Evolutionary conservation across 768 basidiomycete genomes (phyloP).

Genomic region (Leccinellum rugosiceps): DNA sequence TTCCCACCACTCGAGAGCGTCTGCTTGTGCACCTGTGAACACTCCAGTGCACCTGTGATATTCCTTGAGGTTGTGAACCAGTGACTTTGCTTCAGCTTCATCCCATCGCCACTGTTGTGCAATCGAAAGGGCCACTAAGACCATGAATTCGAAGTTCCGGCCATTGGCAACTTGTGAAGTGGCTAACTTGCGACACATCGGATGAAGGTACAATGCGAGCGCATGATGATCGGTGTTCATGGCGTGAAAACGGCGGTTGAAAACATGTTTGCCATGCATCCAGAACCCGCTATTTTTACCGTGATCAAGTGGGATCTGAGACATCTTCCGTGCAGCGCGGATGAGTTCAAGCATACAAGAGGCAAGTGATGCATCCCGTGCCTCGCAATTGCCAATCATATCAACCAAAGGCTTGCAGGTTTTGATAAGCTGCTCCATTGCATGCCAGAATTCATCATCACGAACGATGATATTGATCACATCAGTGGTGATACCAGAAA

Average conservation of each 20-base stretch:
- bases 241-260: conserved; percentile 29
- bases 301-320: conserved; percentile 7
- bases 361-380: conserved; percentile 29
- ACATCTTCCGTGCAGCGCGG: conserved; percentile 17
- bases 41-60: conserved; percentile 14
- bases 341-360: conserved; percentile 38
- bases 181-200: conserved; percentile 34
- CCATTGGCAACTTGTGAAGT: conserved; percentile 21
- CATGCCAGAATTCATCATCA: conserved; percentile 21
- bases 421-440: conserved; percentile 26
- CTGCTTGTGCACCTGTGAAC: background rate
- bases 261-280: conserved; percentile 23
- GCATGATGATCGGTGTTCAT: conserved; percentile 34
- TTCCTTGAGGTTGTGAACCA: conserved; percentile 1
- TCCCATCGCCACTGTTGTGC: conserved; percentile 11
- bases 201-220: conserved; percentile 36
- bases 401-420: conserved; percentile 22
- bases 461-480: conserved; percentile 22
- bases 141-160: conserved; percentile 16
- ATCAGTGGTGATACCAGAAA: no score
- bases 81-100: conserved; percentile 11
- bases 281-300: conserved; percentile 18
- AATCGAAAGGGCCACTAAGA: conserved; percentile 4
- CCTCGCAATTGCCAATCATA: conserved; percentile 23
- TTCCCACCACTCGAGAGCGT: conserved; percentile 30